Percentiles rank a stretch among this genome's conserved stretches.
These are phyloP conservation scores for Tremella mesenterica DNA, from an alignment of 768 basidiomycete species.

Conservation along the genomic window DNA sequence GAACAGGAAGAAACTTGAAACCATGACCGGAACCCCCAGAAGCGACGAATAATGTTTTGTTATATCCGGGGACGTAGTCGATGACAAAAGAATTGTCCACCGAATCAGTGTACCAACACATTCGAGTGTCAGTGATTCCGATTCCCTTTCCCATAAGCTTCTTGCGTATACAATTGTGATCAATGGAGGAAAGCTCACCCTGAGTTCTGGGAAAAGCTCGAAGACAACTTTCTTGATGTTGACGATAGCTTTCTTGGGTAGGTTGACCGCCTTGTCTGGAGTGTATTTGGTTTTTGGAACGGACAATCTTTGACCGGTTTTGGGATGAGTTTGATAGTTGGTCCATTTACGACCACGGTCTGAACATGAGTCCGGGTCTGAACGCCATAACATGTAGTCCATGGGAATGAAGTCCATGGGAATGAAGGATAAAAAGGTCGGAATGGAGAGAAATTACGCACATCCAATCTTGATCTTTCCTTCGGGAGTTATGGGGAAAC, in stretches of 20 bases:
- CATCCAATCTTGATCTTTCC: slow-evolving; percentile 22
- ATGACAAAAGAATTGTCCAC: slow-evolving; percentile 20
- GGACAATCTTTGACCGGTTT: slow-evolving; percentile 11
- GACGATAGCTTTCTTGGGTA: slow-evolving; percentile 14
- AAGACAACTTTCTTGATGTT: slow-evolving; percentile 13
- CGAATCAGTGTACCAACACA: slow-evolving; percentile 30
- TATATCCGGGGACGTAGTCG: slow-evolving; percentile 17
- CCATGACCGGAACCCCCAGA: slow-evolving; percentile 21
- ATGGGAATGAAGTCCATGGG: background rate
- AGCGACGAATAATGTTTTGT: slow-evolving; percentile 13
- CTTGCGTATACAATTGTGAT: background rate
- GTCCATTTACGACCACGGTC: slow-evolving; percentile 28
- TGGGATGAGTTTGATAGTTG: slow-evolving; percentile 15
- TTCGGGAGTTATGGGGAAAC: slow-evolving; percentile 17
- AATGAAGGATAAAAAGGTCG: too few species aligned
- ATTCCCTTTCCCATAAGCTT: background rate
- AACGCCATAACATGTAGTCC: background rate
- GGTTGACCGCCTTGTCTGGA: slow-evolving; percentile 9
- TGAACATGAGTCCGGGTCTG: background rate
- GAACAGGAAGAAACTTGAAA: slow-evolving; percentile 23
- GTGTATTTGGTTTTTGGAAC: slow-evolving; percentile 17
- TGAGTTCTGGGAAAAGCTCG: slow-evolving; percentile 21
- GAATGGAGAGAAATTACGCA: background rate
- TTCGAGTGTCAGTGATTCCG: slow-evolving; percentile 16
- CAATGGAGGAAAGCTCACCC: background rate